Conservation (phyloP, 306 rosid species). For the Lotus japonicus region DNA sequence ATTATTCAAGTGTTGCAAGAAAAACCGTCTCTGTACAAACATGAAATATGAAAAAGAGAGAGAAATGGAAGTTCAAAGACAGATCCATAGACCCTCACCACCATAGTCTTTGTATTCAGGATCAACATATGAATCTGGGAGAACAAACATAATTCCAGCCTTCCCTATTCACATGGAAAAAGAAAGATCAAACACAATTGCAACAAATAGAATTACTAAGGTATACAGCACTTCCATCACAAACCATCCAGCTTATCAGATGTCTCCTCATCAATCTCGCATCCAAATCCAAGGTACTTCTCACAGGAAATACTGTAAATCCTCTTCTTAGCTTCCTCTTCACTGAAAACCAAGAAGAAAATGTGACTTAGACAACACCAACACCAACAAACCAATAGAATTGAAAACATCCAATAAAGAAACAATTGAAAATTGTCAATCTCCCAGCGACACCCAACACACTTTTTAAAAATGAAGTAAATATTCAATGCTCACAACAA, state of each 20-base stretch:
- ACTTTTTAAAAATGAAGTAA: no score
- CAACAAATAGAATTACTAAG: not conserved
- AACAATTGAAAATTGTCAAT: not conserved
- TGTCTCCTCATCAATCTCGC: slow-evolving; percentile 87
- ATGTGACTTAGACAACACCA: not conserved
- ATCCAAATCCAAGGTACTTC: slow-evolving; percentile 80
- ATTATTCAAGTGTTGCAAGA: not conserved
- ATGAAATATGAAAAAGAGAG: not conserved
- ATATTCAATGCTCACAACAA: no score
- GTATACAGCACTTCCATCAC: not conserved
- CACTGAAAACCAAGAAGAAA: slow-evolving; percentile 32
- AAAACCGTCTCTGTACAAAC: not conserved
- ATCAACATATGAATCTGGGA: slow-evolving; percentile 84
- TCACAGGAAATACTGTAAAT: slow-evolving; percentile 79
- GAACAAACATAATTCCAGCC: slow-evolving; percentile 71
- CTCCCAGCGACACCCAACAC: no score
- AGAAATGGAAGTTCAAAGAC: not conserved
- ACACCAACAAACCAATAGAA: not conserved
- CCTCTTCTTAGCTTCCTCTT: slow-evolving; percentile 86
- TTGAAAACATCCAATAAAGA: not conserved
- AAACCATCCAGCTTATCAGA: slow-evolving; percentile 77
- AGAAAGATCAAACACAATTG: not conserved
- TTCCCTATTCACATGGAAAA: slow-evolving; percentile 36
- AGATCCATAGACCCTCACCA: slow-evolving; percentile 36
- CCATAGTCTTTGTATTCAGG: slow-evolving; percentile 83